Percentiles rank a stretch among this genome's conserved stretches.
These are phyloP conservation scores for Euphorbia corollata DNA, from an alignment of 441 rosid species.

Conservation along the genomic window DNA sequence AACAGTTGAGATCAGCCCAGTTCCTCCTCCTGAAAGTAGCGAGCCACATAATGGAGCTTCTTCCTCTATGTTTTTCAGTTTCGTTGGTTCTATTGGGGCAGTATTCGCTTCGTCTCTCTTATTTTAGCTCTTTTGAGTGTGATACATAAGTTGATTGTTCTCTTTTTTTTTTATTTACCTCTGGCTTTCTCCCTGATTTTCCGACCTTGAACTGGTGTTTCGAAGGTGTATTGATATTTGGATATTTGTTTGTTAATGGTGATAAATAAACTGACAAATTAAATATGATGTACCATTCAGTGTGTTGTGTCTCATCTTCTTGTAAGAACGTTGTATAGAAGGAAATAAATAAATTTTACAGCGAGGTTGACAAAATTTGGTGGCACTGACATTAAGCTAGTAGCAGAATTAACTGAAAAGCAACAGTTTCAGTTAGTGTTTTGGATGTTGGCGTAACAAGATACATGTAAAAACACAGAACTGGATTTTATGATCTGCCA, in stretches of 20 bases:
- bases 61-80: constrained; percentile 25
- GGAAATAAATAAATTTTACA: constrained; percentile 24
- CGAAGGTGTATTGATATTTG: constrained; percentile 9
- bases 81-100: constrained; percentile 31
- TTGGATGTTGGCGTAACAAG: background rate
- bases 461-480: background rate
- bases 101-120: constrained; percentile 43
- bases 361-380: background rate
- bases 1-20: constrained; percentile 32
- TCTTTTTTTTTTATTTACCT: constrained; percentile 5
- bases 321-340: constrained; percentile 21
- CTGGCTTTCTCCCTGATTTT: constrained; percentile 25
- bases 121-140: constrained; percentile 17
- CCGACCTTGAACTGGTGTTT: background rate
- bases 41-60: constrained; percentile 34
- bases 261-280: constrained; percentile 26
- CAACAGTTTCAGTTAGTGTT: background rate
- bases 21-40: constrained; percentile 36
- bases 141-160: background rate
- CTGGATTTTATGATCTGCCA: background rate
- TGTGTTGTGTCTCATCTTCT: constrained; percentile 21
- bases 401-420: background rate
- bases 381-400: background rate
- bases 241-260: constrained; percentile 22
- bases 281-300: constrained; percentile 18